Conservation (phyloP, 305 asterid genomes). For the Solanum hybrid region DNA sequence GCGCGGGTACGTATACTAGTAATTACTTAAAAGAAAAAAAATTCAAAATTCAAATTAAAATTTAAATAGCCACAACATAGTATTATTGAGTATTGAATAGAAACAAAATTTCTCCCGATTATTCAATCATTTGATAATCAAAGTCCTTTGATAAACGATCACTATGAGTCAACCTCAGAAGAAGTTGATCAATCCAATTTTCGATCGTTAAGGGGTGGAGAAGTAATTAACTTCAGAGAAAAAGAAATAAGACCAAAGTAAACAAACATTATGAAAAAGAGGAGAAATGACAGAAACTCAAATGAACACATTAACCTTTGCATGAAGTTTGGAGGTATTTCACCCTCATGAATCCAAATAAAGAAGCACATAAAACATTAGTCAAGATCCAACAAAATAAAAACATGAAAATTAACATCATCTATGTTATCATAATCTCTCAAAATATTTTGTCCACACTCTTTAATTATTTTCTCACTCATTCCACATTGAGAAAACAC, state of each 20-base stretch:
- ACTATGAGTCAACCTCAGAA: not conserved
- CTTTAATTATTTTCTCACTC: slow-evolving; percentile 18
- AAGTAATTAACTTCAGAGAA: not conserved
- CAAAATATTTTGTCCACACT: not conserved
- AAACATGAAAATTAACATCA: not conserved
- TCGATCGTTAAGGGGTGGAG: not conserved
- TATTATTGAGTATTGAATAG: not conserved
- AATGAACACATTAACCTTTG: not conserved
- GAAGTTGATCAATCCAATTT: not conserved
- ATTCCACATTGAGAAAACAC: slow-evolving; percentile 68
- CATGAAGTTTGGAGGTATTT: not conserved
- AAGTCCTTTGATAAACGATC: not conserved
- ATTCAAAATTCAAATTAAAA: not conserved
- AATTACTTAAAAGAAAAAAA: not conserved
- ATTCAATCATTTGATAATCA: not conserved
- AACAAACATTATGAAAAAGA: not conserved
- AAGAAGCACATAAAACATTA: not conserved
- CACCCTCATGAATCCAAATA: not conserved
- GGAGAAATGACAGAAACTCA: not conserved
- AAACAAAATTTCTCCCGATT: not conserved
- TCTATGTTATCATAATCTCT: not conserved
- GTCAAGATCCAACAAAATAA: not conserved
- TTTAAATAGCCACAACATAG: not conserved
- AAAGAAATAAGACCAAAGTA: not conserved
- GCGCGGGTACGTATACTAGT: too few relatives aligned